Conservation (phyloP, 2,329 filamentous ascomycete species). For the Periconia macrospinosa region DNA sequence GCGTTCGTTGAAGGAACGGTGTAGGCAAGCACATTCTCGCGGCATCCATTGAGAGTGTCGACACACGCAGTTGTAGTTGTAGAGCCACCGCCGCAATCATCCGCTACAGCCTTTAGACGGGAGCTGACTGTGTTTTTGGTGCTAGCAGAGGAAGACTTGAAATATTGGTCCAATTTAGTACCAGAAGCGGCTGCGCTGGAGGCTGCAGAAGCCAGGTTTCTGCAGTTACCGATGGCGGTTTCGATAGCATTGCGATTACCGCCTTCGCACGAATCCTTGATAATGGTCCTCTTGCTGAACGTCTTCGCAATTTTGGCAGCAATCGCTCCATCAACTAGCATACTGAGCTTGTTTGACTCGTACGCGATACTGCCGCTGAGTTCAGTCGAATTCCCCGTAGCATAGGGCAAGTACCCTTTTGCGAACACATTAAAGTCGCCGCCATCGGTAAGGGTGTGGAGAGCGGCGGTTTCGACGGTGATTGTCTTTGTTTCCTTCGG, state of each 20-base stretch:
- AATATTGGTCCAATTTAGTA: slow-evolving; percentile 55
- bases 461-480: slow-evolving; percentile 59
- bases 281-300: slow-evolving; percentile 54
- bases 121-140: slow-evolving; percentile 43
- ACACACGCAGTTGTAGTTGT: slow-evolving; percentile 61
- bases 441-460: slow-evolving; percentile 55
- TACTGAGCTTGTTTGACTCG: slow-evolving; percentile 60
- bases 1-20: slow-evolving; percentile 58
- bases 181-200: slow-evolving; percentile 52
- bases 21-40: slow-evolving; percentile 58
- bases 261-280: slow-evolving; percentile 60
- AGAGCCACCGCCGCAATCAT: slow-evolving; percentile 58
- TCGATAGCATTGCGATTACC: slow-evolving; percentile 48
- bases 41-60: slow-evolving; percentile 59
- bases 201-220: slow-evolving; percentile 56
- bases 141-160: slow-evolving; percentile 58
- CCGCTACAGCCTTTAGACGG: slow-evolving; percentile 48
- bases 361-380: slow-evolving; percentile 60
- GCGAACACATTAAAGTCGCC: slow-evolving; percentile 61
- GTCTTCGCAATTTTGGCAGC: slow-evolving; percentile 54
- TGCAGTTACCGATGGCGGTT: slow-evolving; percentile 59
- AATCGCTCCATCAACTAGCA: slow-evolving; percentile 59
- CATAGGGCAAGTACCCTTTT: slow-evolving; percentile 47
- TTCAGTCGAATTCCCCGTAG: slow-evolving; percentile 53
- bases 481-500: slow-evolving; percentile 54